These are phyloP conservation scores for Anaeromyces robustus DNA, from an alignment of 192 early-diverging fungal species.

Conservation along the genomic window DNA sequence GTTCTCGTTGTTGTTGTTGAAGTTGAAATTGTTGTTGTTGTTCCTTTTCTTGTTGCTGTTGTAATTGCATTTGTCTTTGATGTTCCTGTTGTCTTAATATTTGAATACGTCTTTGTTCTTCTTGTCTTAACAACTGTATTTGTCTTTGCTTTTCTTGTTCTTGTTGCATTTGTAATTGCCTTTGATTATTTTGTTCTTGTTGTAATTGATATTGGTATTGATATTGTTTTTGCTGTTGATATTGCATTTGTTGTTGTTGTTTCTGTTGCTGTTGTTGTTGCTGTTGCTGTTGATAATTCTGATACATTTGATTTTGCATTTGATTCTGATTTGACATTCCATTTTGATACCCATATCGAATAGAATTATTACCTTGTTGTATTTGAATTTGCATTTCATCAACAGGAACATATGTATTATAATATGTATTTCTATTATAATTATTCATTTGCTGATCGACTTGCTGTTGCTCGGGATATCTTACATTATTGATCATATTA, in stretches of 20 bases:
- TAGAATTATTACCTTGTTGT: neutral
- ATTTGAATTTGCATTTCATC: no score
- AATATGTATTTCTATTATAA: neutral
- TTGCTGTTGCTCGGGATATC: neutral
- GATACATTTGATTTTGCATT: neutral
- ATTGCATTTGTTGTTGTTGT: neutral
- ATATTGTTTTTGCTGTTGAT: neutral
- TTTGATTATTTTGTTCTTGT: neutral
- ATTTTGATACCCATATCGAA: neutral
- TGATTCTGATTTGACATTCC: neutral
- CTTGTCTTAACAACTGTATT: neutral
- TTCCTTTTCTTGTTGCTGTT: neutral
- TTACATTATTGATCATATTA: neutral
- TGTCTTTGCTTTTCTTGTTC: neutral
- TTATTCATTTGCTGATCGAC: neutral
- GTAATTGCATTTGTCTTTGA: neutral
- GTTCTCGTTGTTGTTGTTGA: neutral
- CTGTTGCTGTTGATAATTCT: neutral
- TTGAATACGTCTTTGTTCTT: neutral
- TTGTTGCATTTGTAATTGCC: neutral
- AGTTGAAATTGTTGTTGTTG: neutral
- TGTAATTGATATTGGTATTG: neutral
- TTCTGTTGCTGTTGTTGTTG: neutral
- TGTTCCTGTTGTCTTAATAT: neutral
- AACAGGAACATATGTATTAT: neutral